A percentile compares a stretch with the other conserved stretches of the same genome.
These are phyloP conservation scores for Stachybotrys echinatus DNA, from an alignment of 2,329 filamentous ascomycete species.

Conservation along the genomic window DNA sequence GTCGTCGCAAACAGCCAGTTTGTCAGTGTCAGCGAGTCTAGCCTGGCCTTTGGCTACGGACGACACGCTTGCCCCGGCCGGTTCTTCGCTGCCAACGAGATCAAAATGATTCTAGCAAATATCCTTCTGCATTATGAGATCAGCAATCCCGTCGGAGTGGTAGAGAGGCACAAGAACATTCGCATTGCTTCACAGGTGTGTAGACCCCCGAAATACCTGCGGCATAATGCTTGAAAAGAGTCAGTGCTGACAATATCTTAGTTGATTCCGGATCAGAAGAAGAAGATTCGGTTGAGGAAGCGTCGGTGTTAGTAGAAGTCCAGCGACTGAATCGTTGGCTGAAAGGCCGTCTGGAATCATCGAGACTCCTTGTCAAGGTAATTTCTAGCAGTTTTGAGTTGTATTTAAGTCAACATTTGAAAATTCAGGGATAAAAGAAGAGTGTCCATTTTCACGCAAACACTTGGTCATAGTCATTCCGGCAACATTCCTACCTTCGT, in stretches of 20 bases:
- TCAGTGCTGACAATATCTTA: not conserved
- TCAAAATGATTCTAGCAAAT: constrained; percentile 37
- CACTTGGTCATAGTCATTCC: no score
- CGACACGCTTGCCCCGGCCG: constrained; percentile 36
- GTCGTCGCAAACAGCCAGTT: constrained; percentile 28
- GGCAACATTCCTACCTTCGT: no score
- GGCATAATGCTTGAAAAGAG: not conserved
- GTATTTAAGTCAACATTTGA: no score
- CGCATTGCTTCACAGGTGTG: constrained; percentile 7
- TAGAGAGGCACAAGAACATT: constrained; percentile 8
- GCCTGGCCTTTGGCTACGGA: constrained; percentile 31
- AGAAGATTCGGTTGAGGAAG: no score
- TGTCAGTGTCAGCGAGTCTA: constrained; percentile 30
- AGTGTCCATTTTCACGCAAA: no score
- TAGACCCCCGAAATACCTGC: not conserved
- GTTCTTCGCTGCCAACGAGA: constrained; percentile 39
- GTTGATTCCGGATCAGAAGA: not conserved
- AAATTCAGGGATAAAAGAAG: no score
- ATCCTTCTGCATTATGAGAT: constrained; percentile 35
- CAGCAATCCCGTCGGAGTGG: constrained; percentile 4
- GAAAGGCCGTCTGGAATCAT: no score
- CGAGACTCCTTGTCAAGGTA: no score
- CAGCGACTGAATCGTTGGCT: no score
- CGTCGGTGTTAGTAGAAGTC: no score
- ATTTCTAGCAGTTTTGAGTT: no score